These are phyloP conservation scores for Dictyostelium discoideum DNA, from an alignment of 78 protist species.

Conservation along the genomic window DNA sequence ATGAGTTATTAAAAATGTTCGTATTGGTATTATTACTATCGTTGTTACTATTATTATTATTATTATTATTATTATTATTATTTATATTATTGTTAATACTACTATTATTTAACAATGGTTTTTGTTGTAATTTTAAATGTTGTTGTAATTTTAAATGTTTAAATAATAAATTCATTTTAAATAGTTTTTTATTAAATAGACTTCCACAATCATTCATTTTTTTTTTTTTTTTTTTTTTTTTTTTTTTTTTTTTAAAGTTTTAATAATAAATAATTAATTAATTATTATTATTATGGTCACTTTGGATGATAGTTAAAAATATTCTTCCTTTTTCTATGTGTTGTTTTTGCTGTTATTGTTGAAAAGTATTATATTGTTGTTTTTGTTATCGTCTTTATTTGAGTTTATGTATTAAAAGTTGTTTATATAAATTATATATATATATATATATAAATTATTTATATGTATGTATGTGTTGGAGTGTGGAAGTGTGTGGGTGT, in stretches of 20 bases:
- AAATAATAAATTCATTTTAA: slow-evolving; percentile 2
- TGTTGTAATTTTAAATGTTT: neutral
- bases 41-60: neutral
- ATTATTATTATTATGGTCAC: neutral
- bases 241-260: neutral
- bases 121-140: neutral
- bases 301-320: neutral
- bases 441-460: neutral
- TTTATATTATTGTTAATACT: neutral
- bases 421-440: neutral
- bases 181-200: neutral
- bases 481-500: neutral
- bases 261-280: neutral
- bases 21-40: neutral
- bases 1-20: neutral
- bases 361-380: neutral
- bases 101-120: neutral
- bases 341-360: neutral
- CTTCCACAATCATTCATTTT: neutral
- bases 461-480: neutral
- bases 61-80: too few relatives aligned
- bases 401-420: neutral
- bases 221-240: neutral
- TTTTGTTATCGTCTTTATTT: neutral
- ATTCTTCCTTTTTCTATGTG: neutral